phyloP scores from a whole-genome alignment of 371 early-diverging fungal genomes.

The Mucor racemosus region DNA sequence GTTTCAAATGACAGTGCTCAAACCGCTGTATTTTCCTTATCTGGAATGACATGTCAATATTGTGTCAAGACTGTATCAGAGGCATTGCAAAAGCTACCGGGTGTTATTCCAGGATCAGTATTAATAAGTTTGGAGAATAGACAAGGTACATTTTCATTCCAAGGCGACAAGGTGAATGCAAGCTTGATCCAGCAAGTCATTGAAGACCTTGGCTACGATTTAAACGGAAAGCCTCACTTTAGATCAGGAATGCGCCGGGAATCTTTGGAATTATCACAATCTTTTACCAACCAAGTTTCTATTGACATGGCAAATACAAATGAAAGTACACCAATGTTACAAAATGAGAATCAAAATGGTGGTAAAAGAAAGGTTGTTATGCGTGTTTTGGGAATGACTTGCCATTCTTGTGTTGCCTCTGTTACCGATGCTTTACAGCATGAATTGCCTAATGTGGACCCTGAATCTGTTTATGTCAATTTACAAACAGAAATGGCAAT shows the following conservation, averaged over 20 bases:
- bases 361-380: conserved; percentile 45
- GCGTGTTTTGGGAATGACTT: conserved; percentile 83
- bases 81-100: conserved; percentile 45
- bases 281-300: background rate
- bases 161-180: conserved; percentile 17
- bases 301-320: background rate
- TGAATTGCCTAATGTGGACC: conserved; percentile 32
- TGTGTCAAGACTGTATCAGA: conserved; percentile 73
- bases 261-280: background rate
- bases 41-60: conserved; percentile 84
- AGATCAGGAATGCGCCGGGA: background rate
- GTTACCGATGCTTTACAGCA: conserved; percentile 41
- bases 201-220: conserved; percentile 71
- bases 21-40: conserved; percentile 43
- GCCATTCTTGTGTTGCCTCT: conserved; percentile 73
- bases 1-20: background rate
- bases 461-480: conserved; percentile 41
- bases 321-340: background rate
- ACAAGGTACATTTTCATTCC: conserved; percentile 50
- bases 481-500: conserved; percentile 55
- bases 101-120: conserved; percentile 57
- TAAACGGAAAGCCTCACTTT: conserved; percentile 35
- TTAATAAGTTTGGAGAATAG: conserved; percentile 50
- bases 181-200: conserved; percentile 49
- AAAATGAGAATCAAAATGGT: background rate